Conservation (phyloP, 169 alveolate species). For the Amoebophrya sp. region DNA sequence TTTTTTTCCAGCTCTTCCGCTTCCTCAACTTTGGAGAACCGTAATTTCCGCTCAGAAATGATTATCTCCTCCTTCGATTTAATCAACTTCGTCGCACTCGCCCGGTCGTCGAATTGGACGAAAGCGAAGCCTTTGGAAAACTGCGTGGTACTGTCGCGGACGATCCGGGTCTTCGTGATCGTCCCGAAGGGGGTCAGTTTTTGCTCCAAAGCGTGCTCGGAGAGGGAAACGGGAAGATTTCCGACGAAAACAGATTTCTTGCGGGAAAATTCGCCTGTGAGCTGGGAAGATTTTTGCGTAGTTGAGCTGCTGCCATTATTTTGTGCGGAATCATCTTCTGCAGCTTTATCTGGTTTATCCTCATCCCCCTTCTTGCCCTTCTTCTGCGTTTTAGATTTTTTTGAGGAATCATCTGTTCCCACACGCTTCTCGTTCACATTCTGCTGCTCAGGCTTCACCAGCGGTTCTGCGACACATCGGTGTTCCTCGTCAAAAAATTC, state of each 20-base stretch:
- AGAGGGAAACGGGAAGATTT: neutral
- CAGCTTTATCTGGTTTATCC: neutral
- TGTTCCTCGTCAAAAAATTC: neutral
- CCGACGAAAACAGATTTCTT: neutral
- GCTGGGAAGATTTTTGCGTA: too few species aligned
- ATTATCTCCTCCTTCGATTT: neutral
- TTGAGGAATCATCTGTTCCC: neutral
- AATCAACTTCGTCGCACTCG: neutral
- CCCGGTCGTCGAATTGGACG: neutral
- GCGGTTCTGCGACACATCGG: neutral
- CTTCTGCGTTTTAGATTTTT: neutral
- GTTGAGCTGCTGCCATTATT: too few species aligned
- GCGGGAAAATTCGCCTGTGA: neutral
- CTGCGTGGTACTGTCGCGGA: neutral
- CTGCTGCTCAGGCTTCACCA: neutral
- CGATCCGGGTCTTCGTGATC: neutral
- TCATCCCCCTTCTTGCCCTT: neutral
- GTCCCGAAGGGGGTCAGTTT: neutral
- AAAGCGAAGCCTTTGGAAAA: neutral
- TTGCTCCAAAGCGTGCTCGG: neutral
- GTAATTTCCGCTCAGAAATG: neutral
- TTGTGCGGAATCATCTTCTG: neutral
- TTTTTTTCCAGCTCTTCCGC: neutral
- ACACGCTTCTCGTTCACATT: neutral
- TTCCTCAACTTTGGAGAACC: neutral